Conservation (phyloP, 2,329 filamentous ascomycete genomes). For the Neopestalotiopsis clavispora region DNA sequence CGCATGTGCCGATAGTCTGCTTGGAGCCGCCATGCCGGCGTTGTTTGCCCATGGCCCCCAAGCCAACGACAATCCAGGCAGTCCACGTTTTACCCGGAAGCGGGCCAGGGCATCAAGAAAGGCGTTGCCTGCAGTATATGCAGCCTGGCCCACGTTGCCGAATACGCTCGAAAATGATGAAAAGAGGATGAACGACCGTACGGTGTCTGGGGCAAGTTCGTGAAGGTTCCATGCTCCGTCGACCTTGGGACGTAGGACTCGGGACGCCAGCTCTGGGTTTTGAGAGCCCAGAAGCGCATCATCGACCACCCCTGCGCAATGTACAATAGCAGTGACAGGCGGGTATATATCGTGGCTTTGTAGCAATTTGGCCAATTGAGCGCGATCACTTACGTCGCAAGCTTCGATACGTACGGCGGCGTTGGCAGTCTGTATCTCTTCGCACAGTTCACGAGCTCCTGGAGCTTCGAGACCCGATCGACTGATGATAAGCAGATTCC, state of each 20-base stretch:
- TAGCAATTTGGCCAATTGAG: not conserved
- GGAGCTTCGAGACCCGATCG: slow-evolving; percentile 7
- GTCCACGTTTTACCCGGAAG: not conserved
- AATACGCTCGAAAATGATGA: slow-evolving; percentile 9
- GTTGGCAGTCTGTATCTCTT: not conserved
- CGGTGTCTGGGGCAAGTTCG: slow-evolving; percentile 2
- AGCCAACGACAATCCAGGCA: slow-evolving; percentile 6
- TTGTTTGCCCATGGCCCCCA: slow-evolving; percentile 10
- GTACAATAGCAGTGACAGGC: slow-evolving; percentile 8
- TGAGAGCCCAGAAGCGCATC: slow-evolving; percentile 7
- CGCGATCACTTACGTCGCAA: slow-evolving; percentile 5
- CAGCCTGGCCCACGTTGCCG: slow-evolving; percentile 15
- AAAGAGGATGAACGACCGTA: slow-evolving; percentile 43
- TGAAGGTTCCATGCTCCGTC: slow-evolving; percentile 15
- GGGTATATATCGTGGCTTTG: not conserved
- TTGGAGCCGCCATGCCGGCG: not conserved
- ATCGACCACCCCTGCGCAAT: slow-evolving; percentile 12
- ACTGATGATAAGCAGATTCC: slow-evolving; percentile 1
- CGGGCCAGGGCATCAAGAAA: slow-evolving; percentile 3
- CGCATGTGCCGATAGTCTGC: not conserved
- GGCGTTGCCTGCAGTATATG: slow-evolving; percentile 12
- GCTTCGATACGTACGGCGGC: slow-evolving; percentile 9
- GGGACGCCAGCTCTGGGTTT: slow-evolving; percentile 10
- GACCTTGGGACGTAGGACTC: slow-evolving; percentile 16
- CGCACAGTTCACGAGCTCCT: slow-evolving; percentile 1